Conservation (phyloP, 208 protist species). For the Polymyxa betae region DNA sequence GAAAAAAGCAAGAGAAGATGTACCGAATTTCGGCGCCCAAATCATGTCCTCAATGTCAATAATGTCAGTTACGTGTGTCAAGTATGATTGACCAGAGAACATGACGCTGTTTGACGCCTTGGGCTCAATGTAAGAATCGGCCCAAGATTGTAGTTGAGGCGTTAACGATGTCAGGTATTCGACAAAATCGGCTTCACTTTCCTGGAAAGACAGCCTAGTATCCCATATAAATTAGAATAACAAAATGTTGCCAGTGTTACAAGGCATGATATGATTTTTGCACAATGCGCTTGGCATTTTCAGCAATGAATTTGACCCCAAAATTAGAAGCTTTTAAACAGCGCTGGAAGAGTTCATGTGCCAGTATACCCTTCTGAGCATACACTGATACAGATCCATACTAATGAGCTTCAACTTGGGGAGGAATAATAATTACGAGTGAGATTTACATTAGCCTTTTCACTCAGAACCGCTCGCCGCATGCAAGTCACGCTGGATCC, state of each 20-base stretch:
- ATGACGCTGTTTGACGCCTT: background rate
- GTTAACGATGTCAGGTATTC: background rate
- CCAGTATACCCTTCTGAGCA: background rate
- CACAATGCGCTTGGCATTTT: background rate
- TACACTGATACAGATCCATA: background rate
- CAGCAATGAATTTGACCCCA: background rate
- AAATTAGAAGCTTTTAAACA: background rate
- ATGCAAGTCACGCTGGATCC: constrained; percentile 3
- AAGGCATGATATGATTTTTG: background rate
- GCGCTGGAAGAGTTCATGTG: constrained; percentile 21
- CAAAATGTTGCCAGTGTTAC: background rate
- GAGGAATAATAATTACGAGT: background rate
- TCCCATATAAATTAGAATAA: background rate
- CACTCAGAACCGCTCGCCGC: background rate
- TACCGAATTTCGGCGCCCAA: constrained; percentile 19
- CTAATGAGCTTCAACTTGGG: background rate
- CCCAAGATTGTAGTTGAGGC: constrained; percentile 36
- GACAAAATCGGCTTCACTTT: background rate
- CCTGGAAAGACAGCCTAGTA: background rate
- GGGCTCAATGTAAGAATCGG: background rate
- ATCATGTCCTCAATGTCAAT: constrained; percentile 28
- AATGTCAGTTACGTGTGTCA: background rate
- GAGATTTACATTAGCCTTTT: background rate
- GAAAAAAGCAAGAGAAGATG: background rate
- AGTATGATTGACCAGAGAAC: background rate